Evolutionary conservation across 1,139 yeast species (phyloP), one percentile per base, ranked within the genome.

Genomic region (Saccharomycopsis hybrid): DNA sequence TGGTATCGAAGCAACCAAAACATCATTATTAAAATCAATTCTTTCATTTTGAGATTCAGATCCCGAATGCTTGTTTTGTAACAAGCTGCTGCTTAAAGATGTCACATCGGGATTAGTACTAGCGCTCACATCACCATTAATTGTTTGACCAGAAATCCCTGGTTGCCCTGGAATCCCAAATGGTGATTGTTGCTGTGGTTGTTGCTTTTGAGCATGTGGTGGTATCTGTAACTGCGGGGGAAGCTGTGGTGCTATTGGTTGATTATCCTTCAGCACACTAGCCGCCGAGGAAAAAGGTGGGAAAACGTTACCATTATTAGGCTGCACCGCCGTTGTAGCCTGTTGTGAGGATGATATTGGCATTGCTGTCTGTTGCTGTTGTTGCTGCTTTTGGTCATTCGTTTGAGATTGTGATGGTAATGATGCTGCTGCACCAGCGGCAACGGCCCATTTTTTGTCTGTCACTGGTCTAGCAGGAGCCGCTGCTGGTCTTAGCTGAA

Each of bases 361-460:
- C 18, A 9, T 28, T 40, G 43, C 31, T 28, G 43, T 27, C 39
- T 36, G 28, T 18, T 38, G 30, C 31, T 5, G 27, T 25, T 30
- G 36, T 8, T 18, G 35, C 27, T 13, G 28, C 27, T 11, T 29
- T 18, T 29, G 8, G 44, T 13, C 8, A 5, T 5, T 32, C 35
- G 11, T 32, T 36, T 27, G 37, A 30, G 18, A 13, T 32, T 43
- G 25, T 25, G 28, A 42, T 39, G 18, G 18, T 18, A 18, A 18
- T 39, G 42, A 8, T 5, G 42, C 30, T 27, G 44, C 9, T 4
- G 44, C 44, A 28, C 44, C 80, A 2, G 84, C 85, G 1, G 86
- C 83, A 1, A 81, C 77, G 1, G 89, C 76, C 90, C 90, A 83
- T 58, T 82, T 81, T 56, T 82, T 67, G 48, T 78, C 83, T 13